A percentile compares a stretch with the other conserved stretches of the same genome.
Conservation (phyloP, 164 flowering plant genomes). For the Magnolia sinica region DNA sequence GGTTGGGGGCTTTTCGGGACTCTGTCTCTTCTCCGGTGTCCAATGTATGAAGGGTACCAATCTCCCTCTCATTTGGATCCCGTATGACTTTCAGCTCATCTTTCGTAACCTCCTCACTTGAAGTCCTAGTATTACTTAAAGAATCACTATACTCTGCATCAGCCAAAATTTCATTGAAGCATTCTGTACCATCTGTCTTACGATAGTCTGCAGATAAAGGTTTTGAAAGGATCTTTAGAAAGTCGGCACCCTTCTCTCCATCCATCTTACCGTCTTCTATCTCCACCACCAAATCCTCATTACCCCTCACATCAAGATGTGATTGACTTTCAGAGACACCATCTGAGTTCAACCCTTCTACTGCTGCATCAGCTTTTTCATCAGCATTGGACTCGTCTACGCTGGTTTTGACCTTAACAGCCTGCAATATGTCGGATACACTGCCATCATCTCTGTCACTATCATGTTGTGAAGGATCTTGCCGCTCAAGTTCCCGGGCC, state of each 20-base stretch:
- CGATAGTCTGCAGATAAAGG: slow-evolving; percentile 6
- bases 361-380: neutral
- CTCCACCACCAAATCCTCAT: slow-evolving; percentile 10
- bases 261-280: slow-evolving; percentile 12
- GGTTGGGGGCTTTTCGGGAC: slow-evolving; percentile 12
- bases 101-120: slow-evolving; percentile 11
- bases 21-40: slow-evolving; percentile 13
- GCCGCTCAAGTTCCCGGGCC: slow-evolving; percentile 48
- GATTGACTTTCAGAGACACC: neutral
- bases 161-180: slow-evolving; percentile 7
- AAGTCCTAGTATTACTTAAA: slow-evolving; percentile 7
- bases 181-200: slow-evolving; percentile 14
- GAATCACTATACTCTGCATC: slow-evolving; percentile 16
- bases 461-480: slow-evolving; percentile 11
- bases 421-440: neutral
- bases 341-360: neutral
- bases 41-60: neutral
- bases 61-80: slow-evolving; percentile 15
- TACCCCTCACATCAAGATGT: slow-evolving; percentile 4
- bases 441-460: slow-evolving; percentile 24
- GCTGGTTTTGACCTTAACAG: neutral
- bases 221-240: slow-evolving; percentile 7
- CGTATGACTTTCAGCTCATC: slow-evolving; percentile 1
- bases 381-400: neutral
- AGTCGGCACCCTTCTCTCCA: slow-evolving; percentile 6